These are phyloP conservation scores for Aspergillus carbonarius DNA, from an alignment of 2,329 filamentous ascomycete genomes.

Conservation along the genomic window DNA sequence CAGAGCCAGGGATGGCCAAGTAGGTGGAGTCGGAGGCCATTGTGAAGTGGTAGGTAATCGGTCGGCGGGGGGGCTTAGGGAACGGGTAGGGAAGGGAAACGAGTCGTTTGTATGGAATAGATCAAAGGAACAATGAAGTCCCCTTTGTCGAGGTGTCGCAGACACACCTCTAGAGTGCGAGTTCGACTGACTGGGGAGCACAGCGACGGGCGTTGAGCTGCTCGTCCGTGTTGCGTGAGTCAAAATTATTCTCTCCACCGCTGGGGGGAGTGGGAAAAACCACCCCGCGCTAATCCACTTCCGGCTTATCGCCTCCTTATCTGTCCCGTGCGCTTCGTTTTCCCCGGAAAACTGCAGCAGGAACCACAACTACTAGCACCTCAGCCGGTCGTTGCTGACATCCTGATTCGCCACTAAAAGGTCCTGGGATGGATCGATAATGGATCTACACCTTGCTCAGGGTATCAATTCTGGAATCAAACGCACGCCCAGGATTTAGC, in stretches of 20 bases:
- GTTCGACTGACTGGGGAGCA: conserved; percentile 18
- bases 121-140: conserved; percentile 14
- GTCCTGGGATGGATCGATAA: not conserved
- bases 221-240: conserved; percentile 14
- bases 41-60: conserved; percentile 16
- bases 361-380: not conserved
- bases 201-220: conserved; percentile 22
- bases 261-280: conserved; percentile 7
- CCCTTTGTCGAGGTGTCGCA: conserved; percentile 14
- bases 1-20: conserved; percentile 41
- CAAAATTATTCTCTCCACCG: conserved; percentile 21
- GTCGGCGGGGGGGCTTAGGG: conserved; percentile 10
- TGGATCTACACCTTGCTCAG: not conserved
- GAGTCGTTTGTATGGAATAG: not conserved
- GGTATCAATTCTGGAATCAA: not conserved
- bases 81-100: conserved; percentile 1
- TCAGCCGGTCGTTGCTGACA: not conserved
- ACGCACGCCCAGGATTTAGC: not conserved
- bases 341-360: conserved; percentile 3
- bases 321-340: conserved; percentile 19
- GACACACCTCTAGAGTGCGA: conserved; percentile 21
- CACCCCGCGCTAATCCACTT: conserved; percentile 29
- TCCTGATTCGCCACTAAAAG: not conserved
- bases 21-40: conserved; percentile 38
- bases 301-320: conserved; percentile 28